Percentiles rank a stretch among this genome's conserved stretches.
These are phyloP conservation scores for Brassica juncea DNA, from an alignment of 345 rosid species.

Conservation along the genomic window DNA sequence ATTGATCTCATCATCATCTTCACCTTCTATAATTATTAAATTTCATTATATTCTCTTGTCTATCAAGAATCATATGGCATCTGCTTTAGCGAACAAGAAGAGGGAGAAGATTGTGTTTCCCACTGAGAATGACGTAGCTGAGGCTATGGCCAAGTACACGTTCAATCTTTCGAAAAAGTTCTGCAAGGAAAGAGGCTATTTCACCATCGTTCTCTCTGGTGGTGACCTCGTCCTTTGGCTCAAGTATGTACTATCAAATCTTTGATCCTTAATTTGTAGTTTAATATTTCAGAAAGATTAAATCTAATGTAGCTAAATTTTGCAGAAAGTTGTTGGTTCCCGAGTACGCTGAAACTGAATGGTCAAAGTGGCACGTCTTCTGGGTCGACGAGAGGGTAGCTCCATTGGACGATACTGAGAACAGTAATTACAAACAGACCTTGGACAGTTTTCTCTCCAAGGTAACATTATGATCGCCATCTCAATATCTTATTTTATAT, in stretches of 20 bases:
- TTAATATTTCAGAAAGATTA: background rate
- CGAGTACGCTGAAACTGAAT: slow-evolving; percentile 53
- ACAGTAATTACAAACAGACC: slow-evolving; percentile 88
- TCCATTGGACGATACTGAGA: slow-evolving; percentile 66
- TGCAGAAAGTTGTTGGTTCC: slow-evolving; percentile 57
- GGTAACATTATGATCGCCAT: background rate
- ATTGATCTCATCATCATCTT: background rate
- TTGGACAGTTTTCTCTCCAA: slow-evolving; percentile 62
- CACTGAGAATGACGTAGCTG: slow-evolving; percentile 37
- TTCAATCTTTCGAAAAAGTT: slow-evolving; percentile 60
- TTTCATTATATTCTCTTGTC: too few species aligned
- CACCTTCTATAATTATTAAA: background rate
- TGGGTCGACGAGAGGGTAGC: slow-evolving; percentile 96
- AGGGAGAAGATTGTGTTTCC: slow-evolving; percentile 18
- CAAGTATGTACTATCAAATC: slow-evolving; percentile 39
- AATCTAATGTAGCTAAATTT: background rate
- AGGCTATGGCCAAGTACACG: slow-evolving; percentile 62
- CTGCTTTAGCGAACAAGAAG: background rate
- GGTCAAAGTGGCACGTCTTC: slow-evolving; percentile 90
- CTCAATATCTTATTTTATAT: background rate
- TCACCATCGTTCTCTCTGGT: slow-evolving; percentile 79
- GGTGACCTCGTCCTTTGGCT: slow-evolving; percentile 72
- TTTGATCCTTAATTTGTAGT: background rate
- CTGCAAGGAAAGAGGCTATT: slow-evolving; percentile 52
- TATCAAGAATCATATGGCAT: slow-evolving; percentile 6